phyloP scores from a whole-genome alignment of 148 eudicot genomes.

The Pharnaceum exiguum region DNA sequence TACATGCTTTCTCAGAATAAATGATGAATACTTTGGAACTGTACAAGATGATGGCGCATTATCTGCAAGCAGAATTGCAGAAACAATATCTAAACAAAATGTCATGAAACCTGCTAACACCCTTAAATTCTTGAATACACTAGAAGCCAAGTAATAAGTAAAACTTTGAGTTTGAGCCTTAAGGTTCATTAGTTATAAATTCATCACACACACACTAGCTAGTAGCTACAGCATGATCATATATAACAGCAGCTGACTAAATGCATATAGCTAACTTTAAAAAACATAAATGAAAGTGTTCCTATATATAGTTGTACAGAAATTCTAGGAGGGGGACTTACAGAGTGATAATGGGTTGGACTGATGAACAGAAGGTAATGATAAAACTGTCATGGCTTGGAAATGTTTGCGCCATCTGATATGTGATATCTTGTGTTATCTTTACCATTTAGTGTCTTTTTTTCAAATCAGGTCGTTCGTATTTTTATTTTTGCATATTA shows the following conservation, averaged over 20 bases:
- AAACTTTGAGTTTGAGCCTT: too few species aligned
- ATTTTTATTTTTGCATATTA: too few species aligned
- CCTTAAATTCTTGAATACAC: background rate
- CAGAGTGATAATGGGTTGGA: conserved; percentile 13
- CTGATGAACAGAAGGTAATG: conserved; percentile 17
- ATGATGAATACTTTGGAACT: conserved; percentile 11
- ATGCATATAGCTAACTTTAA: too few species aligned
- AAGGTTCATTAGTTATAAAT: too few species aligned
- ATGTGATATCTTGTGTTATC: conserved; percentile 6
- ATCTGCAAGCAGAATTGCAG: conserved; percentile 17
- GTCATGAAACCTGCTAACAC: background rate
- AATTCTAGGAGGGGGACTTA: conserved; percentile 14
- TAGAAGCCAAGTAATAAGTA: background rate
- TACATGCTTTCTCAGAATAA: conserved; percentile 13
- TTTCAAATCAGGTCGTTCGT: conserved; percentile 1
- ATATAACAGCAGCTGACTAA: background rate
- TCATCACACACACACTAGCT: too few species aligned
- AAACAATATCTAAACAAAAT: background rate
- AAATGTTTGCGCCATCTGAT: background rate
- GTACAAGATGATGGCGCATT: conserved; percentile 14
- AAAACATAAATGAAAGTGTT: background rate
- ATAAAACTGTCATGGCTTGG: conserved; percentile 14
- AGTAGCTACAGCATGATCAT: too few species aligned
- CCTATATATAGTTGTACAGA: background rate
- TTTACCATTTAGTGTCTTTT: too few species aligned